Evolutionary conservation across 2,329 filamentous ascomycete species (phyloP).

Genomic region (Trichophyton simii): DNA sequence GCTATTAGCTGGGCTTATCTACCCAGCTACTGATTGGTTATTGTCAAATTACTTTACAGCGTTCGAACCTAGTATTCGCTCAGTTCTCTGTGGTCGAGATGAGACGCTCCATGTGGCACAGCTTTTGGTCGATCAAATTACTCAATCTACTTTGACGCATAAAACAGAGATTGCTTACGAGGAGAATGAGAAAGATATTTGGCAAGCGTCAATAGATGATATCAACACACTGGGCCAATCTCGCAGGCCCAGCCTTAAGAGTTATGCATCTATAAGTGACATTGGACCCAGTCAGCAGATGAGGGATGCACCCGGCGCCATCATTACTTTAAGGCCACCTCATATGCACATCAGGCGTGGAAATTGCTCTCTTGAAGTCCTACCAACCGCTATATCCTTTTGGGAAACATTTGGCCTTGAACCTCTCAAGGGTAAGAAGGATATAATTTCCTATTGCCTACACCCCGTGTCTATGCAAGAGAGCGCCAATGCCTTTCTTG

Average conservation of each 20-base stretch:
- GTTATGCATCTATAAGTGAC: constrained; percentile 21
- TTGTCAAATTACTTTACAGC: constrained; percentile 30
- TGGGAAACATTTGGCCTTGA: constrained; percentile 50
- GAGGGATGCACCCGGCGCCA: constrained; percentile 18
- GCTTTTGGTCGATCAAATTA: constrained; percentile 32
- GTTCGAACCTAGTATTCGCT: constrained; percentile 21
- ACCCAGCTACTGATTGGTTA: constrained; percentile 29
- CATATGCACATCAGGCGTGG: constrained; percentile 44
- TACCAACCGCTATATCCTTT: constrained; percentile 45
- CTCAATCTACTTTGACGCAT: constrained; percentile 33
- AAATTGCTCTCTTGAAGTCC: constrained; percentile 41
- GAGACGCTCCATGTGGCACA: constrained; percentile 29
- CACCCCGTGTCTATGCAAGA: constrained; percentile 39
- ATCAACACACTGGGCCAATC: constrained; percentile 20
- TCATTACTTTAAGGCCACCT: constrained; percentile 37
- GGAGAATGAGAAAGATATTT: constrained; percentile 6
- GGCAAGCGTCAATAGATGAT: constrained; percentile 20
- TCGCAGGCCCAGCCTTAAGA: constrained; percentile 26
- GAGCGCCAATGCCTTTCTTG: constrained; percentile 40
- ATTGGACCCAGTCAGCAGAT: constrained; percentile 10
- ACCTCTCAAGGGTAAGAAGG: constrained; percentile 43
- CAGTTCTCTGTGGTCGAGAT: constrained; percentile 25
- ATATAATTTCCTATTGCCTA: constrained; percentile 46
- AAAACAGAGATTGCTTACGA: constrained; percentile 2
- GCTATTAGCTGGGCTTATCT: constrained; percentile 29